These are phyloP conservation scores for grape (Vitis vinifera) DNA, from an alignment of 164 flowering plant species.

Conservation along the genomic window ASM3070453v1 NC_081811.1:27464001-27464500, in stretches of 20 bases:
- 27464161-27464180: background rate
- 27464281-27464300: background rate
- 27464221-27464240: conserved; percentile 37
- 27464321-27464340: conserved; percentile 14
- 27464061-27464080: too few species aligned
- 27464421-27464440: conserved; percentile 59
- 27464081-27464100: too few species aligned
- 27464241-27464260: conserved; percentile 4
- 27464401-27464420: conserved; percentile 35
- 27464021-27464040: too few species aligned
- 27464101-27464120: too few species aligned
- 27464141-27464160: too few species aligned
- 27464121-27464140: too few species aligned
- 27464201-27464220: conserved; percentile 61
- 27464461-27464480: conserved; percentile 67
- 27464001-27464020: too few species aligned
- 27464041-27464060: too few species aligned
- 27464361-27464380: conserved; percentile 25
- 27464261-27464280: too few species aligned
- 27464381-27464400: conserved; percentile 32
- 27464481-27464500: conserved; percentile 26
- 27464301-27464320: background rate
- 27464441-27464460: conserved; percentile 60
- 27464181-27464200: background rate
- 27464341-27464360: conserved; percentile 36